phyloP scores from a whole-genome alignment of 2,329 filamentous ascomycete species.

The Coniochaeta prunicola region DNA sequence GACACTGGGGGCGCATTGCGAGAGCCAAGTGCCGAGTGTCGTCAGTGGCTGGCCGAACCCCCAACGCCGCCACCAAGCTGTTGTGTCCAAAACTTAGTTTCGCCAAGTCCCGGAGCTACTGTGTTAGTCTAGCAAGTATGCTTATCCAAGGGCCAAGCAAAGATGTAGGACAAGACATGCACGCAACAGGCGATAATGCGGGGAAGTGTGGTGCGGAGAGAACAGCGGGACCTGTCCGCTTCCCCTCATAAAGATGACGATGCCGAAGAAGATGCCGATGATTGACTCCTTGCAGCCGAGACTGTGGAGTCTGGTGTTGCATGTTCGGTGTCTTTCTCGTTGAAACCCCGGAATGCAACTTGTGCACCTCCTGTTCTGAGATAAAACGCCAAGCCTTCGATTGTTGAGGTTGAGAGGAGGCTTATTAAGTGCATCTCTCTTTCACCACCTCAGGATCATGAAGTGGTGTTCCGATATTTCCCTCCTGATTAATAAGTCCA shows the following conservation, averaged over 20 bases:
- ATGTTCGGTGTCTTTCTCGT: neutral
- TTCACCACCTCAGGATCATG: no score
- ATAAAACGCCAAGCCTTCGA: neutral
- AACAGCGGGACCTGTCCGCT: neutral
- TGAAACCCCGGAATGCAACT: neutral
- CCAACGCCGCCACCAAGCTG: neutral
- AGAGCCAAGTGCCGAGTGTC: neutral
- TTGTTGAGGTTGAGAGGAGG: neutral
- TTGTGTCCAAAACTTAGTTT: neutral
- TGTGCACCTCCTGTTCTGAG: neutral
- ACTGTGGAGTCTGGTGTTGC: neutral
- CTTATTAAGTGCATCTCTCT: no score
- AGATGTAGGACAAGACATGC: no score
- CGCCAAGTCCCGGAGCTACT: neutral
- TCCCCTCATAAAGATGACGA: neutral
- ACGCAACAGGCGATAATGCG: neutral
- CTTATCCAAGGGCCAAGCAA: no score
- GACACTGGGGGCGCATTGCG: neutral
- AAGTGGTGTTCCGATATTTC: no score
- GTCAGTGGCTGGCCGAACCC: neutral
- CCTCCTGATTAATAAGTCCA: no score
- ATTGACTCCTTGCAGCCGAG: neutral
- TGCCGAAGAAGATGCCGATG: neutral
- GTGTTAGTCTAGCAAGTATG: no score
- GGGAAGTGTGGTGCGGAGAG: neutral